These are phyloP conservation scores for Triangularia setosa DNA, from an alignment of 2,329 filamentous ascomycete species.

Conservation along the genomic window DNA sequence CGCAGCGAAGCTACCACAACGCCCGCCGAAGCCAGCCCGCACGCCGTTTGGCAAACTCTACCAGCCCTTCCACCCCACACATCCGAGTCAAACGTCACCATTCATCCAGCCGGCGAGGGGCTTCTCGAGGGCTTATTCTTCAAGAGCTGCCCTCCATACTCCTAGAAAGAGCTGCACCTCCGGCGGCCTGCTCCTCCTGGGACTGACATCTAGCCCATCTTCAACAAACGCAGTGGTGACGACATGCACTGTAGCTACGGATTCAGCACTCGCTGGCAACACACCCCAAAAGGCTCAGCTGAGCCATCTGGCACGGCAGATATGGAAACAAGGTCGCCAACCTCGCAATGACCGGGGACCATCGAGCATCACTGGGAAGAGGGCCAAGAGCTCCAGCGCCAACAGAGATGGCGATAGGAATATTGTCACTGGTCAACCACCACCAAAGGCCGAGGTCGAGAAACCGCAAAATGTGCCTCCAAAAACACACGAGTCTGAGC, in stretches of 20 bases:
- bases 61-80: slow-evolving; percentile 7
- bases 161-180: slow-evolving; percentile 51
- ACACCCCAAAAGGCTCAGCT: slow-evolving; percentile 31
- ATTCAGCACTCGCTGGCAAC: slow-evolving; percentile 32
- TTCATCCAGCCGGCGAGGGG: slow-evolving; percentile 25
- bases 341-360: slow-evolving; percentile 25
- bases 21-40: slow-evolving; percentile 15
- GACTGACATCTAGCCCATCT: slow-evolving; percentile 38
- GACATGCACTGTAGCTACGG: slow-evolving; percentile 36
- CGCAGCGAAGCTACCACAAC: slow-evolving; percentile 21
- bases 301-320: slow-evolving; percentile 35
- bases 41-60: slow-evolving; percentile 12
- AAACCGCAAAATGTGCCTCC: slow-evolving; percentile 1
- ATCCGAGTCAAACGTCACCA: slow-evolving; percentile 12
- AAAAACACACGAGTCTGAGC: slow-evolving; percentile 8
- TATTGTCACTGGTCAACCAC: slow-evolving; percentile 3
- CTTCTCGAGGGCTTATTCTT: slow-evolving; percentile 28
- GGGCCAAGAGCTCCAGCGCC: slow-evolving; percentile 31
- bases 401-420: slow-evolving; percentile 24
- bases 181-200: slow-evolving; percentile 50
- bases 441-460: slow-evolving; percentile 5
- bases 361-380: slow-evolving; percentile 27
- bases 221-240: slow-evolving; percentile 37
- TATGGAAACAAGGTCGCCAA: slow-evolving; percentile 35
- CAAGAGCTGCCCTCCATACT: slow-evolving; percentile 36